Base-by-base conservation (phyloP, 2,329 filamentous ascomycete genomes). In the Pseudogymnoascus sp. region DNA sequence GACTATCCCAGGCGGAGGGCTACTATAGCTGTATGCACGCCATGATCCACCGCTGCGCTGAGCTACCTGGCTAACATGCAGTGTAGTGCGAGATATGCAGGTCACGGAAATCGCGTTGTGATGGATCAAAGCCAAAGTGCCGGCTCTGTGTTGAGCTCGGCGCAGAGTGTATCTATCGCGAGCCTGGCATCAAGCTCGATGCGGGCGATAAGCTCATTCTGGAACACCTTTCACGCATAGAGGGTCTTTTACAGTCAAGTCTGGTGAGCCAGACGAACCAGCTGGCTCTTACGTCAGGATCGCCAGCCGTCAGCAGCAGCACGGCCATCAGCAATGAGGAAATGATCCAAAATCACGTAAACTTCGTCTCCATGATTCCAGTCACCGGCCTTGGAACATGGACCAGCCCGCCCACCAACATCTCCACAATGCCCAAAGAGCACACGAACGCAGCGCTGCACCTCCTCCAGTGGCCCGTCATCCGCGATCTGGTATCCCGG, bases 131-230 rank as follows among this genome's bases (percentile, higher is more conserved):
- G 68, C 90, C 90, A 50, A 93, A 92, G 75, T 95, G 90, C 77
- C 89, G 91, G 74, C 85, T 95, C 37, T 95, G 90, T 76, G 86
- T 87, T 8, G 90, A 93, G 73, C 79, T 93, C 42, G 89, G 90
- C 62, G 90, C 89, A 50, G 89, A 93, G 67, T 95, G 90, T 74
- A 82, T 93, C 67, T 95, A 95, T 74, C 84, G 90, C 67, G 90
- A 95, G 73, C 90, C 90, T 6, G 90, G 90, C 2, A 90, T 93
- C 78, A 95, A 95, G 76, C 83, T 95, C 8, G 90, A 95, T 73
- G 89, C 90, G 37, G 90, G 90, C 67, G 90, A 93, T 78, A 93
- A 93, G 76, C 80, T 95, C 63, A 95, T 95, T 65, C 78, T 95
- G 38, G 90, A 93, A 72, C 87, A 88, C 63, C 79, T 95, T 37